Base-by-base conservation (phyloP, 441 rosid species). In the Croton laevigatus region DNA sequence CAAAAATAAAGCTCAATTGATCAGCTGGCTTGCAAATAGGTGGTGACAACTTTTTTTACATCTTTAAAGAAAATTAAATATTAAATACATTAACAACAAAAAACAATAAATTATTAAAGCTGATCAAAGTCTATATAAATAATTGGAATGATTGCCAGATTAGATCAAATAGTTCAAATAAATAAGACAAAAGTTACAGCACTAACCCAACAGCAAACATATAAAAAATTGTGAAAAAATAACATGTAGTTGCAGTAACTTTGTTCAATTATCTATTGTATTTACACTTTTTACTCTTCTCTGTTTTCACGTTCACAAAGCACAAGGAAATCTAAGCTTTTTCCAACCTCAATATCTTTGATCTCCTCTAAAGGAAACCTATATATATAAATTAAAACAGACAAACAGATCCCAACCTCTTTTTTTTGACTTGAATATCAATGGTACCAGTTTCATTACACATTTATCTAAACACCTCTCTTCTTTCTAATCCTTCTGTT, bases 241-340 rank as follows among this genome's bases (percentile, higher is more conserved):
- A n/a, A 27, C 46, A 32, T 13, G 40, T 14, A 17, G 20, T 42
- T 19, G 16, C 46, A 57, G 6, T 44, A 38, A 48, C 8, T 3
- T 37, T 34, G 2, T 49, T 19, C 44, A 42, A 59, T 20, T 46
- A 9, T 52, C 17, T 63, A n/a, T 34, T 19, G 8, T 73, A n/a
- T 54, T 70, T 19, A 36, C 54, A 53, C 63, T 17, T 66, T 62
- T 65, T 45, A 13, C 63, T 20, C 38, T 8, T 59, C 71, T 66
- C 71, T 63, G 51, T 68, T 53, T 68, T 49, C 76, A 60, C 67
- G 71, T 46, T 75, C 83, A 76, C 83, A 73, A 80, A 80, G 78
- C 88, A 84, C 88, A 77, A 79, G 84, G 62, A 73, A 72, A 77
- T 68, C 78, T 76, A 69, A 40, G 10, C 72, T 75, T 83, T 79